phyloP scores from a whole-genome alignment of 345 rosid genomes.

The Eucalyptus erythrocorys region DNA sequence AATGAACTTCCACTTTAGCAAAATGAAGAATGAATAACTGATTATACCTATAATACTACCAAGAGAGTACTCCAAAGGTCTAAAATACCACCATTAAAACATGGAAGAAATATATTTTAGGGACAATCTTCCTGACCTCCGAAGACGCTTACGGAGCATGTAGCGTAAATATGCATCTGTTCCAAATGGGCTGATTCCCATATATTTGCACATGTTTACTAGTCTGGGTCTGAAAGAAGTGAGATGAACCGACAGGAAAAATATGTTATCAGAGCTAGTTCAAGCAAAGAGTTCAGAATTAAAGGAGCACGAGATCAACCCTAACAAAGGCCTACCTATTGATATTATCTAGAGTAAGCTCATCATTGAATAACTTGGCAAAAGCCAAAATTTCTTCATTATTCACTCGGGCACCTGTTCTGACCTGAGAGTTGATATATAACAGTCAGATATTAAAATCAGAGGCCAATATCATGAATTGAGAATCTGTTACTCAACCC shows the following conservation, averaged over 20 bases:
- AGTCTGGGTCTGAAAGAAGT: slow-evolving; percentile 41
- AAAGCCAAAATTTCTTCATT: slow-evolving; percentile 64
- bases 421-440: slow-evolving; percentile 28
- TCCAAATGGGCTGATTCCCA: slow-evolving; percentile 66
- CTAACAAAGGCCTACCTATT: slow-evolving; percentile 33
- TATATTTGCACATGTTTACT: slow-evolving; percentile 66
- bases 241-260: background rate
- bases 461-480: background rate
- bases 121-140: slow-evolving; percentile 23
- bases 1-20: background rate
- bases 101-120: background rate
- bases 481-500: background rate
- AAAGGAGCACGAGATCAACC: background rate
- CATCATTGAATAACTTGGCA: slow-evolving; percentile 73
- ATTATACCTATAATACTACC: background rate
- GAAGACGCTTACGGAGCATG: slow-evolving; percentile 63
- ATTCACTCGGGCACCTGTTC: slow-evolving; percentile 45
- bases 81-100: background rate
- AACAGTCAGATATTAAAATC: background rate
- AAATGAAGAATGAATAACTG: background rate
- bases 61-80: background rate
- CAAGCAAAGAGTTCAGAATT: background rate
- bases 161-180: slow-evolving; percentile 63
- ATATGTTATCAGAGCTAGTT: background rate
- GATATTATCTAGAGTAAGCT: slow-evolving; percentile 64